Base-by-base conservation (phyloP, 345 rosid genomes). In the Brassica nigra region DNA sequence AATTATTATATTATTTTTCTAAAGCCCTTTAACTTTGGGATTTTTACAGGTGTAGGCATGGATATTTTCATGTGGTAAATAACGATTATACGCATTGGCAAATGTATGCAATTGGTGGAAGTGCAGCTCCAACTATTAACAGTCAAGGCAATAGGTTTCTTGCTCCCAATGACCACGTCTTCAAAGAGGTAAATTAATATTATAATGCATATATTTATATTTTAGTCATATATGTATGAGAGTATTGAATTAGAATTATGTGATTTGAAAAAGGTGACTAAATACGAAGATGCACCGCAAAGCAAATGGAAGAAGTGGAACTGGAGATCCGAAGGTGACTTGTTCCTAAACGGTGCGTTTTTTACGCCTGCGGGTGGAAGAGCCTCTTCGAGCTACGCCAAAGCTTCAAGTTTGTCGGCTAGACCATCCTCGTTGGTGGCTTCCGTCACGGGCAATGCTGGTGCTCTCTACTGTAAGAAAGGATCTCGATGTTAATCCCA, bases 51-150 rank as follows among this genome's bases (percentile, higher is more conserved):
- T 89, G 92, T 69, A 85, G 92, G 62, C 90, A 84, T 66, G 90
- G 92, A 4, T 88, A 89, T 71, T 89, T 89, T 75, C 92, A 87
- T 75, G 92, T 89, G 82, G 92, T 89, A 85, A 89, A 89, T 69
- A 89, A 89, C 73, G 92, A 89, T 63, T 89, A 89, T 36, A 86
- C 89, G 1, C 90, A 89, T 64, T 89, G 92, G 92, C 75, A 81
- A 66, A 89, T 89, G 89, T 89, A 89, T 85, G 92, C 92, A 30
- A 85, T 89, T 75, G 92, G 92, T 16, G 92, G 92, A 8, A 89
- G 92, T 86, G 90, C 90, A 34, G 66, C 77, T 55, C 92, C 92
- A 9, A 89, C 92, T 31, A 89, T 89, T 16, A 89, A 89, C 34
- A 89, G 92, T 54, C 92, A 89, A 71, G 92, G 92, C 63, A 89